Conservation (phyloP, 1,139 yeast species). For the Scheffersomyces insectosa region DNA sequence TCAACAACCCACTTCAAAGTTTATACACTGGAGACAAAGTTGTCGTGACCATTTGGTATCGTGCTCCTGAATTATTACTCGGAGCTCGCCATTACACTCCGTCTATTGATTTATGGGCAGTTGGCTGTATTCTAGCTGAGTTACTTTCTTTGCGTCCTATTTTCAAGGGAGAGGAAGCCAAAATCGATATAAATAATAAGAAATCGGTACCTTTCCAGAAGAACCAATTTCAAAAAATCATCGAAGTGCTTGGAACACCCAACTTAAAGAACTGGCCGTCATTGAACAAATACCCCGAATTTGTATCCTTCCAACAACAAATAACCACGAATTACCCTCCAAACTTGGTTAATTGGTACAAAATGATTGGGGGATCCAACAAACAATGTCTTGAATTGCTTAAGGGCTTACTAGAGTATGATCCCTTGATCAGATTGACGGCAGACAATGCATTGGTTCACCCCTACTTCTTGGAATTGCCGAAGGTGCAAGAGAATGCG, state of each 20-base stretch:
- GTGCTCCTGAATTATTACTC: conserved; percentile 89
- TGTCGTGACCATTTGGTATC: conserved; percentile 96
- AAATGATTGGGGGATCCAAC: conserved; percentile 72
- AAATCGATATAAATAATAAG: conserved; percentile 76
- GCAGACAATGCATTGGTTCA: conserved; percentile 77
- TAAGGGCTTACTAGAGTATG: conserved; percentile 68
- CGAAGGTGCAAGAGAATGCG: conserved; percentile 69
- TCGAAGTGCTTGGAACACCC: conserved; percentile 92
- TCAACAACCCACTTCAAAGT: conserved; percentile 85
- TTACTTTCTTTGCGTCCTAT: conserved; percentile 84
- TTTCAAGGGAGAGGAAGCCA: conserved; percentile 97
- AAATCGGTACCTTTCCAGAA: conserved; percentile 92
- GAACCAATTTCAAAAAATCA: conserved; percentile 84
- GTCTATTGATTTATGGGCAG: conserved; percentile 95
- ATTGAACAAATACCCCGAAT: conserved; percentile 82
- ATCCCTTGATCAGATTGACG: conserved; percentile 71
- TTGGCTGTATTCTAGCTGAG: conserved; percentile 95
- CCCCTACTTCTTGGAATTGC: conserved; percentile 69
- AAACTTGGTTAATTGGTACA: conserved; percentile 81
- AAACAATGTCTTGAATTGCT: conserved; percentile 68
- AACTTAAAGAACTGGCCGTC: conserved; percentile 74
- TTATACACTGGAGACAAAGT: conserved; percentile 94
- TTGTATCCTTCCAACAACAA: conserved; percentile 56
- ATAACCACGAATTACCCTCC: conserved; percentile 58
- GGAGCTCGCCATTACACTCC: conserved; percentile 96